Conservation (phyloP, 371 early-diverging fungal species). For the Rhizopus stolonifer region DNA sequence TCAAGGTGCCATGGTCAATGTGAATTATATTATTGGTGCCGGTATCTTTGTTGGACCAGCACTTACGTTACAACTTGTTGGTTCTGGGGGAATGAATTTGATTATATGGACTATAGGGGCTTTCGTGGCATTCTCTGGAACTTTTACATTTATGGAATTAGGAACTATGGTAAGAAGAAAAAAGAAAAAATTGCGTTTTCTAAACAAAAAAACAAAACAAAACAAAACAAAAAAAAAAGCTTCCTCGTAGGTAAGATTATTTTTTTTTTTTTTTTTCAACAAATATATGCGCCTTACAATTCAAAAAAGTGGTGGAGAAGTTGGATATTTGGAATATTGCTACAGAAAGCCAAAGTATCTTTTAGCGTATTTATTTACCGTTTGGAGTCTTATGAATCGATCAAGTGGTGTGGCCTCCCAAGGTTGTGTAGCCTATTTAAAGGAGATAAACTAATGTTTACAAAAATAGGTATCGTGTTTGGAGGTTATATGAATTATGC, state of each 20-base stretch:
- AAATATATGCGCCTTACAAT: not conserved
- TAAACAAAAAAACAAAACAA: too few species aligned
- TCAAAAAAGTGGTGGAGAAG: slow-evolving; percentile 43
- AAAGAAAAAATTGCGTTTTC: not conserved
- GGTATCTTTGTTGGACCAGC: slow-evolving; percentile 48
- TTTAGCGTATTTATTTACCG: slow-evolving; percentile 38
- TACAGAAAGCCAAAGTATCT: slow-evolving; percentile 42
- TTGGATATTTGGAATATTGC: slow-evolving; percentile 41
- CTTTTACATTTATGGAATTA: slow-evolving; percentile 42
- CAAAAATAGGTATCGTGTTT: slow-evolving; percentile 34
- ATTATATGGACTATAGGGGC: slow-evolving; percentile 41
- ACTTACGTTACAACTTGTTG: slow-evolving; percentile 34
- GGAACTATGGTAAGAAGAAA: slow-evolving; percentile 41
- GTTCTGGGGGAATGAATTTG: slow-evolving; percentile 46
- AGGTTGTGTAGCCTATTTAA: slow-evolving; percentile 9
- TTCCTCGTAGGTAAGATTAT: slow-evolving; percentile 35
- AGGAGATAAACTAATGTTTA: not conserved
- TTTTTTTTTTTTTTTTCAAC: not conserved
- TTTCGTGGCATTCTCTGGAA: slow-evolving; percentile 34
- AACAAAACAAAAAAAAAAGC: slow-evolving; percentile 21
- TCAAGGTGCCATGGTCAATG: slow-evolving; percentile 42
- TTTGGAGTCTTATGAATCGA: slow-evolving; percentile 41
- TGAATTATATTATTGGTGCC: slow-evolving; percentile 46
- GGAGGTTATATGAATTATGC: slow-evolving; percentile 47
- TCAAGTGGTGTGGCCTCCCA: slow-evolving; percentile 44